Conservation (phyloP, 305 asterid species). For the Galium porrigens region DNA sequence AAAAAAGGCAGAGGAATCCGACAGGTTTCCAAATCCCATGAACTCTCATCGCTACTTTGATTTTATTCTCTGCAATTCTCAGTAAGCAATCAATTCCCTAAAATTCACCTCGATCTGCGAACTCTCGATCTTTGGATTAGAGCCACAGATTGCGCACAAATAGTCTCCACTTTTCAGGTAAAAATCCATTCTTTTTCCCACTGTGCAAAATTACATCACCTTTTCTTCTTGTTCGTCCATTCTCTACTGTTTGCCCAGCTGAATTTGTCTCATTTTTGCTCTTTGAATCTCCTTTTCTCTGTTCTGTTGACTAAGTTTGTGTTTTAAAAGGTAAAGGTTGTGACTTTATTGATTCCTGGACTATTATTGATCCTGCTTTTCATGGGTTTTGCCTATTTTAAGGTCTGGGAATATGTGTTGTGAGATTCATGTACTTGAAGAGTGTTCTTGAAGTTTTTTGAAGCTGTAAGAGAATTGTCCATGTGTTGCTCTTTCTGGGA, state of each 20-base stretch:
- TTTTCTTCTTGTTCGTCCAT: slow-evolving; percentile 2
- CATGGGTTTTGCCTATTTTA: slow-evolving; percentile 21
- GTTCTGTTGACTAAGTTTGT: slow-evolving; percentile 12
- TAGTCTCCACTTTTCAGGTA: slow-evolving; percentile 27
- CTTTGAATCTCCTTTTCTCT: slow-evolving; percentile 10
- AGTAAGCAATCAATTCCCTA: slow-evolving; percentile 22
- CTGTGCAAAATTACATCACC: background rate
- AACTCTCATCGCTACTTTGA: slow-evolving; percentile 15
- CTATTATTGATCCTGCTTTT: slow-evolving; percentile 18
- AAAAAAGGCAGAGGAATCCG: slow-evolving; percentile 21
- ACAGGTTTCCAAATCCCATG: slow-evolving; percentile 36
- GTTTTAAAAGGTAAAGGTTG: slow-evolving; percentile 25
- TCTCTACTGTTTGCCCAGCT: background rate
- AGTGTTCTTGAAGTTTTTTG: slow-evolving; percentile 6
- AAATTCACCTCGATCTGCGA: slow-evolving; percentile 23
- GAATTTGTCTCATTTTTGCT: slow-evolving; percentile 18
- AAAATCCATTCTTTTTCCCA: slow-evolving; percentile 13
- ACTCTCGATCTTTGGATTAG: slow-evolving; percentile 25
- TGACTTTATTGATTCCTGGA: slow-evolving; percentile 32
- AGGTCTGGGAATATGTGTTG: slow-evolving; percentile 23
- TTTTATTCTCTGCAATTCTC: slow-evolving; percentile 32
- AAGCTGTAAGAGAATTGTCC: slow-evolving; percentile 6
- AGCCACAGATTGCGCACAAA: slow-evolving; percentile 25
- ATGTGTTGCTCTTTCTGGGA: slow-evolving; percentile 12
- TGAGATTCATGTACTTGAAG: slow-evolving; percentile 7